These are phyloP conservation scores for Cucurbita maxima DNA, from an alignment of 306 rosid genomes.

Conservation along the genomic window DNA sequence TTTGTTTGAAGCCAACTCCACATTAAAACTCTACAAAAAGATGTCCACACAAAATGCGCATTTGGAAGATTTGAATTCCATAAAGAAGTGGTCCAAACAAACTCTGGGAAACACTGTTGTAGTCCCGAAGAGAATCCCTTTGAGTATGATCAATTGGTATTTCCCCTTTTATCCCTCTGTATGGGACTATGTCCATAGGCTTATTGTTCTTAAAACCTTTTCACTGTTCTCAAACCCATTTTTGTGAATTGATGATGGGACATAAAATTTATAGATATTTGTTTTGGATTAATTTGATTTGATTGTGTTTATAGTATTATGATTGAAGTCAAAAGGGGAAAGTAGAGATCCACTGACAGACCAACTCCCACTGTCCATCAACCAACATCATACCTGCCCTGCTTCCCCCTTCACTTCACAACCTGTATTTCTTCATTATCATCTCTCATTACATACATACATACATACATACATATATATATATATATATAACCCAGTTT, in stretches of 20 bases:
- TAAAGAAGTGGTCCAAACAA: neutral
- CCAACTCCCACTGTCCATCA: slow-evolving; percentile 10
- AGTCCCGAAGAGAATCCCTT: neutral
- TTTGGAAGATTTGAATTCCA: neutral
- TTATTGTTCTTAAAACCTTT: neutral
- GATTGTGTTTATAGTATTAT: neutral
- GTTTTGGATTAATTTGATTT: neutral
- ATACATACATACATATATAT: no score
- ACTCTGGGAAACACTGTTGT: neutral
- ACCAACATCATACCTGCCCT: slow-evolving; percentile 6
- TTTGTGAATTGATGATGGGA: neutral
- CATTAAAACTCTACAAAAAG: neutral
- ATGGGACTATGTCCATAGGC: neutral
- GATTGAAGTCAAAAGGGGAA: neutral
- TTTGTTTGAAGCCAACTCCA: neutral
- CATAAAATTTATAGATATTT: neutral
- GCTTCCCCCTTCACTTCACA: neutral
- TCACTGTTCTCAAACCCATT: neutral
- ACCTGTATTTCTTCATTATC: slow-evolving; percentile 1
- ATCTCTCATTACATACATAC: no score
- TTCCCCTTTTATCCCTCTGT: neutral
- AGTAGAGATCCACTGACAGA: slow-evolving; percentile 6
- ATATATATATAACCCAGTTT: no score
- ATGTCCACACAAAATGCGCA: neutral
- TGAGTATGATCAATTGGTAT: neutral